Percentiles rank a stretch among this genome's conserved stretches.
Evolutionary conservation across 805 yeast genomes (phyloP).

Genomic region (Candida vartiovaarae): DNA sequence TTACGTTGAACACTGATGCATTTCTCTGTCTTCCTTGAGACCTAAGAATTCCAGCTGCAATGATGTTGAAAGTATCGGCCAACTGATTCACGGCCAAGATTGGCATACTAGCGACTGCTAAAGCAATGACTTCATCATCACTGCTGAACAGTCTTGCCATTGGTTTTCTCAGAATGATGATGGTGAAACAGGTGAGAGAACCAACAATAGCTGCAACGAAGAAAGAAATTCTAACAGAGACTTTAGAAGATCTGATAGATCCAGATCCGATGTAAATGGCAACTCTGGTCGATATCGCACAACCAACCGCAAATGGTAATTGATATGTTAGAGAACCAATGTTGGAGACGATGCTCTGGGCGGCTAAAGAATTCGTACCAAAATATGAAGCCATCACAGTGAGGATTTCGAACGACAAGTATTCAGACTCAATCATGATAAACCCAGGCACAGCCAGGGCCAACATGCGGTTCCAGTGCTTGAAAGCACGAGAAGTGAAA

Average conservation of each 20-base stretch:
- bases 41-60: conserved; percentile 65
- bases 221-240: conserved; percentile 37
- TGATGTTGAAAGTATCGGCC: conserved; percentile 63
- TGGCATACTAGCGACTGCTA: conserved; percentile 54
- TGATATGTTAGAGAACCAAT: conserved; percentile 60
- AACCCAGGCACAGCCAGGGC: conserved; percentile 65
- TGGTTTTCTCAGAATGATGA: conserved; percentile 39
- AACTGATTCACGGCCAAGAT: conserved; percentile 59
- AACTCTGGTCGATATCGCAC: conserved; percentile 65
- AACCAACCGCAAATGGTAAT: conserved; percentile 67
- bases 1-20: conserved; percentile 63
- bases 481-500: conserved; percentile 37
- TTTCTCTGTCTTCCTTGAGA: conserved; percentile 72
- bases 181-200: conserved; percentile 36
- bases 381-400: conserved; percentile 53
- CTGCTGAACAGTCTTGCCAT: conserved; percentile 54
- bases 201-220: conserved; percentile 45
- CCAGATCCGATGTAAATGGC: conserved; percentile 62
- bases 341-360: conserved; percentile 44
- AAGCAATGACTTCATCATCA: conserved; percentile 47
- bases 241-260: conserved; percentile 38
- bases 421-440: conserved; percentile 70
- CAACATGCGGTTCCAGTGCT: conserved; percentile 53
- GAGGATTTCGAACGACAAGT: conserved; percentile 64
- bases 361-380: conserved; percentile 44